Conservation (phyloP, 2,329 filamentous ascomycete species). For the Colletotrichum cuscutae region DNA sequence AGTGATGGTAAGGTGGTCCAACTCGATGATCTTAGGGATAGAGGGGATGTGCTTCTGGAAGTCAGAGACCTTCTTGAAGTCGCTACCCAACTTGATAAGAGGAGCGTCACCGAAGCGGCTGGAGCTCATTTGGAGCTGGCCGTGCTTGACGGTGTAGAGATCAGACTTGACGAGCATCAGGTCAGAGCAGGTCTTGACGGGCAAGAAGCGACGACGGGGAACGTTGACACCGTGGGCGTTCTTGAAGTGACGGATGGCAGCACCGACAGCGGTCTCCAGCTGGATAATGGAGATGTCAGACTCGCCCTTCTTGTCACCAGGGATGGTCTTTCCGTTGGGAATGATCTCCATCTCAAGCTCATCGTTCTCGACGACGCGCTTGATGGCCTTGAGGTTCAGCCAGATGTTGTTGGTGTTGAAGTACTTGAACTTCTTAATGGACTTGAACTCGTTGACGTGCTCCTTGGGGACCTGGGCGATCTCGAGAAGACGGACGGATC, state of each 20-base stretch:
- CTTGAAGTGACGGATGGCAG: constrained; percentile 97
- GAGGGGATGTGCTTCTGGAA: constrained; percentile 89
- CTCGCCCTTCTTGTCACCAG: constrained; percentile 99
- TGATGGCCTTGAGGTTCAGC: constrained; percentile 97
- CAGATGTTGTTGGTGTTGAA: constrained; percentile 99
- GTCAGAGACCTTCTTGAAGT: constrained; percentile 99
- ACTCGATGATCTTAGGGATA: constrained; percentile 90
- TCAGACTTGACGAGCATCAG: constrained; percentile 99
- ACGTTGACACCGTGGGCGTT: constrained; percentile 99
- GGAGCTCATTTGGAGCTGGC: constrained; percentile 95
- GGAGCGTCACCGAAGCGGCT: constrained; percentile 96
- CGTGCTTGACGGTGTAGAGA: constrained; percentile 98
- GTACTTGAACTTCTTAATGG: constrained; percentile 99
- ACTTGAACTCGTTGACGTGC: constrained; percentile 99
- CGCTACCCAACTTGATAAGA: constrained; percentile 96
- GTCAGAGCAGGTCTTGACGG: constrained; percentile 99
- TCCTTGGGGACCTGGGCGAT: constrained; percentile 99
- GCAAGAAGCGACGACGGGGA: constrained; percentile 95
- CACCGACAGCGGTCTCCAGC: constrained; percentile 98
- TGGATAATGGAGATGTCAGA: constrained; percentile 97
- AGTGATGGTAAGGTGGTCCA: constrained; percentile 96
- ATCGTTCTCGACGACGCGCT: constrained; percentile 98
- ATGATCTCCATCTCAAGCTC: constrained; percentile 99
- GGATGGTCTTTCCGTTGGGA: constrained; percentile 98
- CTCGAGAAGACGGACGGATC: constrained; percentile 94